Percentiles rank a stretch among this genome's conserved stretches.
These are phyloP conservation scores for Trichoderma orchidacearum DNA, from an alignment of 495 filamentous ascomycete genomes.

Conservation along the genomic window DNA sequence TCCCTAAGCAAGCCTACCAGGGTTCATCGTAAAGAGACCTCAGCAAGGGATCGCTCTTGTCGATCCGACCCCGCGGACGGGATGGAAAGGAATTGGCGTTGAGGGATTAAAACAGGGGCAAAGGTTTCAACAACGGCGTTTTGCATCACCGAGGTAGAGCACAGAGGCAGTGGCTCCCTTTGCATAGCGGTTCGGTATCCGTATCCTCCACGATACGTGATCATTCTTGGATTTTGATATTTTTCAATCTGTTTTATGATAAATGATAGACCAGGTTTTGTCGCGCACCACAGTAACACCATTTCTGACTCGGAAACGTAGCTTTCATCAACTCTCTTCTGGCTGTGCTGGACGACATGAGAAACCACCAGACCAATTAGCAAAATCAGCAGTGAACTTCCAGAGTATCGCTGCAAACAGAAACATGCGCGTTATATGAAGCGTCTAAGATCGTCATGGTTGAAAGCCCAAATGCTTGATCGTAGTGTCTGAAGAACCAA, in stretches of 20 bases:
- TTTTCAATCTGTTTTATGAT: background rate
- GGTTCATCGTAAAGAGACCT: conserved; percentile 15
- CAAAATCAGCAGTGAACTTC: no score
- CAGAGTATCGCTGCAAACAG: no score
- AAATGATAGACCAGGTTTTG: background rate
- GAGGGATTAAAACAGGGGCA: conserved; percentile 1
- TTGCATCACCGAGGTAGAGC: conserved; percentile 8
- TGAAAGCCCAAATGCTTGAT: no score
- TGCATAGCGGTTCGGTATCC: conserved; percentile 12
- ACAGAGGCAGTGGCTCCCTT: conserved; percentile 9
- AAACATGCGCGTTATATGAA: no score
- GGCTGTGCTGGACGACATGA: no score
- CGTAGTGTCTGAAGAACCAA: no score
- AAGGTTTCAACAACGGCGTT: conserved; percentile 18
- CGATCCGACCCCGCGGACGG: background rate
- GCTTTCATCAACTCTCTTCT: no score
- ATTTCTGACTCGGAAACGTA: background rate
- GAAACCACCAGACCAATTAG: no score
- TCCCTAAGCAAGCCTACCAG: conserved; percentile 68
- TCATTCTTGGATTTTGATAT: background rate
- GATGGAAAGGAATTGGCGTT: background rate
- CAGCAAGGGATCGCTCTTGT: conserved; percentile 9
- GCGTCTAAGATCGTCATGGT: no score
- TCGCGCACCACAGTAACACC: background rate
- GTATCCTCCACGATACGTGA: conserved; percentile 22